phyloP scores from a whole-genome alignment of 192 early-diverging fungal genomes.

The Physocladia obscura region DNA sequence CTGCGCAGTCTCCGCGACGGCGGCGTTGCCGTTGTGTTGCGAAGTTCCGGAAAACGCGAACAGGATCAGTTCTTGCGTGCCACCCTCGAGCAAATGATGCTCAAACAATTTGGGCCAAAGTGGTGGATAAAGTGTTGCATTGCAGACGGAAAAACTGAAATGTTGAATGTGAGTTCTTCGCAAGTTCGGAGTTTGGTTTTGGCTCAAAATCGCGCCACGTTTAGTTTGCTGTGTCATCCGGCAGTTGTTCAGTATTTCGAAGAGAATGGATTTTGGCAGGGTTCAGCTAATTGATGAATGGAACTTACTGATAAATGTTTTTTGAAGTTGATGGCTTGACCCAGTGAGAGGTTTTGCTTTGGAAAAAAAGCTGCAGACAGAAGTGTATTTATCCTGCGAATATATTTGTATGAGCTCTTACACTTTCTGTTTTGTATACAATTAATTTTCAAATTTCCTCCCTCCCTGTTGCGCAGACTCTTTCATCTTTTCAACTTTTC shows the following conservation, averaged over 20 bases:
- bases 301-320: too few species aligned
- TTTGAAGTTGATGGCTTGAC: too few species aligned
- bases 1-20: not conserved
- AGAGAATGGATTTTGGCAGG: not conserved
- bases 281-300: too few species aligned
- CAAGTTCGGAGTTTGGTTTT: not conserved
- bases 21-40: not conserved
- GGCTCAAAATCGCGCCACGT: not conserved
- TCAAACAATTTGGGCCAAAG: not conserved
- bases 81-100: not conserved
- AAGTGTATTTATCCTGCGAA: too few species aligned
- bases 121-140: not conserved
- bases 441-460: too few species aligned
- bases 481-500: too few species aligned
- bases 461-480: too few species aligned
- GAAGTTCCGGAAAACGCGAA: not conserved
- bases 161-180: not conserved
- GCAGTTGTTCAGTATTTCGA: not conserved
- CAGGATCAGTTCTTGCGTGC: not conserved
- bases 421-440: too few species aligned
- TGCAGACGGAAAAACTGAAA: not conserved
- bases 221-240: not conserved
- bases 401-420: too few species aligned
- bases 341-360: too few species aligned
- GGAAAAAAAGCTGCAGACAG: too few species aligned